phyloP scores from a whole-genome alignment of 331 rosid species.

The Rosa hybrid region DNA sequence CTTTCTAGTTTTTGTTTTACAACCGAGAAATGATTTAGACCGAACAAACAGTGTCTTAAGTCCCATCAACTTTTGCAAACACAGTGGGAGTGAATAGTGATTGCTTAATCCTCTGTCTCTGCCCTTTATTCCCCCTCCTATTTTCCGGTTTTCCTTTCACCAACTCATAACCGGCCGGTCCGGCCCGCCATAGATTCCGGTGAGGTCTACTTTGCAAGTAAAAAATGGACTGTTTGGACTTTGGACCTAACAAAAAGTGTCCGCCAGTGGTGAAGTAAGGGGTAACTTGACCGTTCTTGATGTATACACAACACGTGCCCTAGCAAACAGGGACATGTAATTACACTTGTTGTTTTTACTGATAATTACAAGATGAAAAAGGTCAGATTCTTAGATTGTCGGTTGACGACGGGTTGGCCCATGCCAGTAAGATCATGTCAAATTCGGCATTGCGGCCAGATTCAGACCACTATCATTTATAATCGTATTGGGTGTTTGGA shows the following conservation, averaged over 20 bases:
- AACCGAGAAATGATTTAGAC: background rate
- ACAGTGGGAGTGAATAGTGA: background rate
- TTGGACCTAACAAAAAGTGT: background rate
- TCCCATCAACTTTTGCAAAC: background rate
- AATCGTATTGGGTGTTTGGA: background rate
- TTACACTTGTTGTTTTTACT: background rate
- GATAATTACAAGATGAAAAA: background rate
- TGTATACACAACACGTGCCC: background rate
- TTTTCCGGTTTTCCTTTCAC: background rate
- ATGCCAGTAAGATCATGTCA: slow-evolving; percentile 1
- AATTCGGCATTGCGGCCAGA: background rate
- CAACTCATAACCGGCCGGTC: background rate
- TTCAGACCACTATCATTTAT: background rate
- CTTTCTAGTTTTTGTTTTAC: background rate
- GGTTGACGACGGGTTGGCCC: background rate
- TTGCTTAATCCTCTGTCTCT: background rate
- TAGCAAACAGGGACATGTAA: background rate
- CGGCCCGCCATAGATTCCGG: background rate
- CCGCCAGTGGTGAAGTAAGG: background rate
- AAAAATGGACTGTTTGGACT: no score
- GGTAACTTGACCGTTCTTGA: background rate
- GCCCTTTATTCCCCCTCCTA: background rate
- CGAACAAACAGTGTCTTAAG: background rate
- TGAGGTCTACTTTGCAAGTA: background rate
- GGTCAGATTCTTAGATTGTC: background rate